phyloP scores from a whole-genome alignment of 2,329 filamentous ascomycete genomes.

The Volutella citrinella region DNA sequence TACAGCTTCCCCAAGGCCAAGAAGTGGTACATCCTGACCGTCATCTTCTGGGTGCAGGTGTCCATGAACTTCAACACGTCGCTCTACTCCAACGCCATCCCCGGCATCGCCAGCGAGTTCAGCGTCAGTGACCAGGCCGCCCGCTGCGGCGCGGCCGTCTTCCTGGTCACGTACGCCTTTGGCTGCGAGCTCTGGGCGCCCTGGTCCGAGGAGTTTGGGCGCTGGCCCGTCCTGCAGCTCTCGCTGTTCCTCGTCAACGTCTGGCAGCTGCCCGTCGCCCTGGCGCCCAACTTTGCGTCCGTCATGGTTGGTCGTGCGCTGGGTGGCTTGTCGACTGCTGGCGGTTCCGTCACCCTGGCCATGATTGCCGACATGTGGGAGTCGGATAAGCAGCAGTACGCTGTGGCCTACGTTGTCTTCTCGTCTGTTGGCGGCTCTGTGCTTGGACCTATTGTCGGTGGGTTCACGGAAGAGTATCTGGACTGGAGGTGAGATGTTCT shows the following conservation, averaged over 20 bases:
- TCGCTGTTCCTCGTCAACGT: conserved; percentile 75
- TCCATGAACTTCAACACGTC: conserved; percentile 81
- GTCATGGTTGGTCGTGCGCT: conserved; percentile 69
- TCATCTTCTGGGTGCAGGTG: conserved; percentile 71
- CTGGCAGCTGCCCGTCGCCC: conserved; percentile 68
- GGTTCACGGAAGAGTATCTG: conserved; percentile 66
- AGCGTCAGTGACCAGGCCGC: conserved; percentile 65
- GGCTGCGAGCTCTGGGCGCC: conserved; percentile 87
- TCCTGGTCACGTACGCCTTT: conserved; percentile 77
- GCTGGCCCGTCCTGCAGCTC: conserved; percentile 71
- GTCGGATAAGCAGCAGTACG: conserved; percentile 68
- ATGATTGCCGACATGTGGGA: conserved; percentile 77
- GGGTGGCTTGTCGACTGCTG: conserved; percentile 68
- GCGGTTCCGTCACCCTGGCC: conserved; percentile 69
- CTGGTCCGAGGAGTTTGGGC: conserved; percentile 80
- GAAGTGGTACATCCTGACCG: conserved; percentile 71
- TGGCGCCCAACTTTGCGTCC: conserved; percentile 70
- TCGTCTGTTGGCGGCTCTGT: conserved; percentile 77
- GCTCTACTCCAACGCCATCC: conserved; percentile 67
- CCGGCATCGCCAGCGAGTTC: conserved; percentile 66
- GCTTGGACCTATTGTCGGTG: conserved; percentile 74
- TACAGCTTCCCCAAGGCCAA: conserved; percentile 58
- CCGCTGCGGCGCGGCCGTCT: conserved; percentile 72
- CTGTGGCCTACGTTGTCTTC: conserved; percentile 73
- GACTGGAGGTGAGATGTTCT: conserved; percentile 59